These are phyloP conservation scores for Thielaviopsis populi DNA, from an alignment of 2,329 filamentous ascomycete genomes.

Conservation along the genomic window DNA sequence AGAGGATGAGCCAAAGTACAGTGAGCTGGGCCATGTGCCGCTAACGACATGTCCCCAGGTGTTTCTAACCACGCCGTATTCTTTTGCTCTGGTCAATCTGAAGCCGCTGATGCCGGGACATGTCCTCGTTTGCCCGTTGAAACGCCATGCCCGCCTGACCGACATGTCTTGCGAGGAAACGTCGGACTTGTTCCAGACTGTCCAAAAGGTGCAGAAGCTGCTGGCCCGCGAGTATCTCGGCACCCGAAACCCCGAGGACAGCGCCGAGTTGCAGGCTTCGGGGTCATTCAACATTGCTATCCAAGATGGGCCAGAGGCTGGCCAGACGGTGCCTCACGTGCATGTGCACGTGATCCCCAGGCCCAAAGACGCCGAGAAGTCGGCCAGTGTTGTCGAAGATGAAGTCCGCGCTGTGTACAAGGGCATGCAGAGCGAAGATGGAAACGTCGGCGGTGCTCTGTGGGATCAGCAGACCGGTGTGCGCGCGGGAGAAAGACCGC, in stretches of 20 bases:
- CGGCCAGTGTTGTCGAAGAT: conserved; percentile 28
- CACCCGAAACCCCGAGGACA: conserved; percentile 21
- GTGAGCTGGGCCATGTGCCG: not conserved
- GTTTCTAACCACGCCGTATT: conserved; percentile 66
- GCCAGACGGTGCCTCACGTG: conserved; percentile 86
- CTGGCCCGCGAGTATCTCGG: conserved; percentile 44
- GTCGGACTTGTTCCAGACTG: conserved; percentile 69
- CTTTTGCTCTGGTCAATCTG: conserved; percentile 85
- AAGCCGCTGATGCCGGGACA: conserved; percentile 90
- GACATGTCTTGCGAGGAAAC: conserved; percentile 60
- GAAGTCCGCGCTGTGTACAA: conserved; percentile 62
- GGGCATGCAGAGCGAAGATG: conserved; percentile 68
- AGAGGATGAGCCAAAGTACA: conserved; percentile 6
- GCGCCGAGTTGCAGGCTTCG: conserved; percentile 30
- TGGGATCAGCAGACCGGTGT: conserved; percentile 31
- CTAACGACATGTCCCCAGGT: conserved; percentile 39
- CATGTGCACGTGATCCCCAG: conserved; percentile 87
- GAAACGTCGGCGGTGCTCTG: conserved; percentile 61
- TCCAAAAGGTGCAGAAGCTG: conserved; percentile 68
- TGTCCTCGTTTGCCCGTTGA: conserved; percentile 67
- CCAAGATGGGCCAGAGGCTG: conserved; percentile 82
- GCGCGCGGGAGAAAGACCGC: conserved; percentile 27
- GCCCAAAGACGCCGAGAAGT: conserved; percentile 32
- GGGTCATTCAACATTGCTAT: conserved; percentile 83
- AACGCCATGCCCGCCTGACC: conserved; percentile 54